phyloP scores from a whole-genome alignment of 2,329 filamentous ascomycete genomes.

The Moelleriella libera region DNA sequence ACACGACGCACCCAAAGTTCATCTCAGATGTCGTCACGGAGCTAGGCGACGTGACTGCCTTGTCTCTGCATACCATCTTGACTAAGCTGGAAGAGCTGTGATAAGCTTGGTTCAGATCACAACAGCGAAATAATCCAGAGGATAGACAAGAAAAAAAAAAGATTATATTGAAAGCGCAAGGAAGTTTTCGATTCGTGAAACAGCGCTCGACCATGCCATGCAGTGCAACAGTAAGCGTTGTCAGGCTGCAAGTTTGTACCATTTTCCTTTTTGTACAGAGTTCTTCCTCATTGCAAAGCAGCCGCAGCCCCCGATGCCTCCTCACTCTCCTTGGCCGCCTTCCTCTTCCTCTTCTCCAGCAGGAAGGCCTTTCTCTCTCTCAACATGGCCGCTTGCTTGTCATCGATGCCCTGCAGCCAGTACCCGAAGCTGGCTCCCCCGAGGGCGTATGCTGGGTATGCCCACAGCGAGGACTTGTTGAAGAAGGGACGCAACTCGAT shows the following conservation, averaged over 20 bases:
- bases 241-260: too few relatives aligned
- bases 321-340: slow-evolving; percentile 22
- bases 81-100: background rate
- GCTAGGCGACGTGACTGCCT: slow-evolving; percentile 73
- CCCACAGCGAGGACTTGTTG: slow-evolving; percentile 71
- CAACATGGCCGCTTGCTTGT: slow-evolving; percentile 64
- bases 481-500: slow-evolving; percentile 97
- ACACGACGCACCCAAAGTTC: slow-evolving; percentile 78
- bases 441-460: slow-evolving; percentile 77
- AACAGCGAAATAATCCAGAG: too few relatives aligned
- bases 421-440: slow-evolving; percentile 89
- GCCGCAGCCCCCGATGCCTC: background rate
- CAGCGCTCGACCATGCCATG: too few relatives aligned
- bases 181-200: too few relatives aligned
- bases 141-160: too few relatives aligned
- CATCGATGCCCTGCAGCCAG: slow-evolving; percentile 86
- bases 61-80: slow-evolving; percentile 58
- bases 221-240: too few relatives aligned
- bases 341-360: slow-evolving; percentile 78
- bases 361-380: slow-evolving; percentile 65
- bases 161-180: too few relatives aligned
- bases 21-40: slow-evolving; percentile 86
- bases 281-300: background rate
- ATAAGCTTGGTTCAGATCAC: too few relatives aligned
- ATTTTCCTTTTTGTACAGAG: too few relatives aligned